phyloP scores from a whole-genome alignment of 345 rosid species.

The Combretum micranthum region DNA sequence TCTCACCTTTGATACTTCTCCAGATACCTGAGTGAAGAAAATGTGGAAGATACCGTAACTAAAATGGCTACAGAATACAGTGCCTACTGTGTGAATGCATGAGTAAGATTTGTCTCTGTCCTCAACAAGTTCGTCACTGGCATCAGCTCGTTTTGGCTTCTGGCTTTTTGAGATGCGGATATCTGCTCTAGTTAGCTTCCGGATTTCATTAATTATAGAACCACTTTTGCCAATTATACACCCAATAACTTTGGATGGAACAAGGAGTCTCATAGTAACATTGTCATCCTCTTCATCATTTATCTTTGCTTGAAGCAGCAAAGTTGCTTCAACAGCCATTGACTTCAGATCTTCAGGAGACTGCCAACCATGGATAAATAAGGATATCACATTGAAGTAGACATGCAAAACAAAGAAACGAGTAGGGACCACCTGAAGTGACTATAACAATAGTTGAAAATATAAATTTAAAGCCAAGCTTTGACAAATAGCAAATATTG shows the following conservation, averaged over 20 bases:
- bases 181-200: constrained; percentile 80
- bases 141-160: constrained; percentile 65
- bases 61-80: neutral
- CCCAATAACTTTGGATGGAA: constrained; percentile 86
- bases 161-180: constrained; percentile 70
- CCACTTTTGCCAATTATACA: constrained; percentile 94
- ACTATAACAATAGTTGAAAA: neutral
- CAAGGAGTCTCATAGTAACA: constrained; percentile 59
- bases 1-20: constrained; percentile 67
- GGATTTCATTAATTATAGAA: constrained; percentile 79
- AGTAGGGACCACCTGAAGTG: neutral
- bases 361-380: constrained; percentile 24
- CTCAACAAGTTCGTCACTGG: constrained; percentile 81
- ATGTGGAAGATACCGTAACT: constrained; percentile 4
- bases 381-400: too few relatives aligned
- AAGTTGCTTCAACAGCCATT: constrained; percentile 87
- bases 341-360: constrained; percentile 89
- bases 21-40: constrained; percentile 41
- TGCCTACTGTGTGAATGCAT: neutral
- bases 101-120: constrained; percentile 6
- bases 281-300: constrained; percentile 67
- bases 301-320: constrained; percentile 81
- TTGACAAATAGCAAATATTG: too few relatives aligned
- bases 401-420: neutral
- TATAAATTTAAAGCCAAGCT: neutral